Base-by-base conservation (phyloP, 768 basidiomycete genomes). In the Calocybe cyanea region DNA sequence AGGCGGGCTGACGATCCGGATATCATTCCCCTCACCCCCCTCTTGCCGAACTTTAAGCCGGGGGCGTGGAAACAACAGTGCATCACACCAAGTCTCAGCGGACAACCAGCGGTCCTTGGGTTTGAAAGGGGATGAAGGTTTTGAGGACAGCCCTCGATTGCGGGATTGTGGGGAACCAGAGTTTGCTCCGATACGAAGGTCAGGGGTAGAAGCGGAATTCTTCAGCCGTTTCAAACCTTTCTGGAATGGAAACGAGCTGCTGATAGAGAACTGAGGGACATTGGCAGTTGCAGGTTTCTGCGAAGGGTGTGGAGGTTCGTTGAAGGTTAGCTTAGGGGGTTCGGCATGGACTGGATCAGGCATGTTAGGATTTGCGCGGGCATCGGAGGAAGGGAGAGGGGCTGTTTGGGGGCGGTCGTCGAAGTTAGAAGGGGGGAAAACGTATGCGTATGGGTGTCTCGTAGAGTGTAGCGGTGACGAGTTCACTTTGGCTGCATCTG, bases 31-130 rank as follows among this genome's bases (percentile, higher is more conserved):
- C 25, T 28, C 25, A 11, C 25, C 25, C 6, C 25, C 25, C 25
- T 28, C 25, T 18, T 71, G 68, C 51, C 73, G 75, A 48, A 80
- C 46, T 57, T 75, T 78, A 54, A 91, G 76, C 41, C 86, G 72
- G 10, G 88, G 88, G 1, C 85, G 77, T 2, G 88, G 88, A 45
- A 89, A 83, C 19, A 90, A 62, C 7, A 90, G 56, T 0, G 86
- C 87, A 51, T 90, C 86, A 63, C 87, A 91, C 85, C 87, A 88
- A 14, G 83, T 81, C 64, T 89, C 85, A 0, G 85, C 77, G 2
- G 81, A 77, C 1, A 88, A 56, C 85, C 84, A 88, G 5, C 80
- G 69, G 23, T 85, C 81, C 51, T 71, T 77, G 10, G 68, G 68
- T 55, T 71, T 79, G 19, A 66, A 52, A 33, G 60, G 50, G 10